Conservation (phyloP, 768 basidiomycete species). For the Wakefieldia striispora region DNA sequence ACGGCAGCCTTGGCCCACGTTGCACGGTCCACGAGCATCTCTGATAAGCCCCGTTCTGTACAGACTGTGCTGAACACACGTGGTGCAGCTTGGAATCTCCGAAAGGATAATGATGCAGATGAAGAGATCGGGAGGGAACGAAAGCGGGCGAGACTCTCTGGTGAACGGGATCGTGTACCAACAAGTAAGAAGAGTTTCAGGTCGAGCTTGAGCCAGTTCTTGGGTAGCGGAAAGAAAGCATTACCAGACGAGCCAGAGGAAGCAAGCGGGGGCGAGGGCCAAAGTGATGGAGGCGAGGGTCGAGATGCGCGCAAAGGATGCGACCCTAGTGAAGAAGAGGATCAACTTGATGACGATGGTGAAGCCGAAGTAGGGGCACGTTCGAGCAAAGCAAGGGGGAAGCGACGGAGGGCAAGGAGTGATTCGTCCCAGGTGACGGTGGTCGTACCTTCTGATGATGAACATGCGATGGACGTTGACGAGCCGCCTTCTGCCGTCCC, state of each 20-base stretch:
- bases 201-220: conserved; percentile 50
- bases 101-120: conserved; percentile 11
- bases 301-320: not conserved
- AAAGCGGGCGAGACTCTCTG: conserved; percentile 38
- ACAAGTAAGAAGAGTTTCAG: conserved; percentile 39
- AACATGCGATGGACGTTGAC: conserved; percentile 27
- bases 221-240: conserved; percentile 43
- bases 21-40: not conserved
- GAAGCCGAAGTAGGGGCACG: not conserved
- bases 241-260: conserved; percentile 15
- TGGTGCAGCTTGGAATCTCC: conserved; percentile 48
- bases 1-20: not conserved
- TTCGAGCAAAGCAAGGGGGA: conserved; percentile 1
- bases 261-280: conserved; percentile 10
- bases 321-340: conserved; percentile 11
- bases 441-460: conserved; percentile 23
- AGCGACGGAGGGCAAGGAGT: conserved; percentile 12
- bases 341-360: conserved; percentile 11
- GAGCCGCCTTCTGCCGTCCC: conserved; percentile 17
- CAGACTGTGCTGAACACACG: conserved; percentile 53
- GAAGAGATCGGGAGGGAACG: conserved; percentile 22
- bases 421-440: conserved; percentile 20
- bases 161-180: conserved; percentile 4
- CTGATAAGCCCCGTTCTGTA: conserved; percentile 22
- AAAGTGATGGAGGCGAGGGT: conserved; percentile 7